phyloP scores from a whole-genome alignment of 2,329 filamentous ascomycete genomes.

The Paraphaeosphaeria minitans region DNA sequence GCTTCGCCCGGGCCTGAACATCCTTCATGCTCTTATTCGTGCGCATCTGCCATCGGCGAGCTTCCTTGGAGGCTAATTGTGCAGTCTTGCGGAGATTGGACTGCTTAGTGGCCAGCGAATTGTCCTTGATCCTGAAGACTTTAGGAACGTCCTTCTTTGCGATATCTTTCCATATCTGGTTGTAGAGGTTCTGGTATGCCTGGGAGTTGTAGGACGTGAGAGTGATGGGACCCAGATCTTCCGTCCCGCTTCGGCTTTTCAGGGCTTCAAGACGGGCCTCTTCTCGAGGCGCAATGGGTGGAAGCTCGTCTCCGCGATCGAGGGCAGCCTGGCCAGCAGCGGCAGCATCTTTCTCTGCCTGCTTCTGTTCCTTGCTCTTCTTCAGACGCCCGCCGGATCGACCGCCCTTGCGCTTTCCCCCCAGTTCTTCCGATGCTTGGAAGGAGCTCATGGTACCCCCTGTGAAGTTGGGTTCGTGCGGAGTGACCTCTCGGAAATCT shows the following conservation, averaged over 20 bases:
- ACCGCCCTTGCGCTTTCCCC: slow-evolving; percentile 59
- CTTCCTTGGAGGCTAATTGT: slow-evolving; percentile 94
- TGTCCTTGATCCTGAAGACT: slow-evolving; percentile 83
- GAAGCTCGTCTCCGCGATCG: slow-evolving; percentile 76
- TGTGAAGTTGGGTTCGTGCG: slow-evolving; percentile 79
- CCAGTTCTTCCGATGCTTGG: slow-evolving; percentile 65
- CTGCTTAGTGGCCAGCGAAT: slow-evolving; percentile 82
- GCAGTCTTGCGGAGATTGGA: slow-evolving; percentile 99
- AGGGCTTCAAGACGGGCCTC: slow-evolving; percentile 55
- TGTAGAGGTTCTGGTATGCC: slow-evolving; percentile 95
- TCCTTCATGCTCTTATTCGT: slow-evolving; percentile 99
- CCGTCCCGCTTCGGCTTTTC: slow-evolving; percentile 53
- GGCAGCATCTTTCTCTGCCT: slow-evolving; percentile 74
- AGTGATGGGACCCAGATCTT: slow-evolving; percentile 51
- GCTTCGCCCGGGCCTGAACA: slow-evolving; percentile 93
- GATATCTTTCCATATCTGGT: slow-evolving; percentile 95
- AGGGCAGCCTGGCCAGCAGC: slow-evolving; percentile 85
- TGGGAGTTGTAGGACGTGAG: slow-evolving; percentile 75
- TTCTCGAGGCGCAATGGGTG: slow-evolving; percentile 64
- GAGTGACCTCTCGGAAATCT: slow-evolving; percentile 73
- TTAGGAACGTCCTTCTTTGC: slow-evolving; percentile 93
- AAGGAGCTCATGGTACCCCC: slow-evolving; percentile 87
- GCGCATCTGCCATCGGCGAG: slow-evolving; percentile 92
- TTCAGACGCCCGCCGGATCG: slow-evolving; percentile 69
- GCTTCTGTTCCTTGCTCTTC: slow-evolving; percentile 81